Evolutionary conservation across 192 early-diverging fungal species (phyloP), one percentile per base, ranked within the genome.

Genomic region (Linnemannia zychae): DNA sequence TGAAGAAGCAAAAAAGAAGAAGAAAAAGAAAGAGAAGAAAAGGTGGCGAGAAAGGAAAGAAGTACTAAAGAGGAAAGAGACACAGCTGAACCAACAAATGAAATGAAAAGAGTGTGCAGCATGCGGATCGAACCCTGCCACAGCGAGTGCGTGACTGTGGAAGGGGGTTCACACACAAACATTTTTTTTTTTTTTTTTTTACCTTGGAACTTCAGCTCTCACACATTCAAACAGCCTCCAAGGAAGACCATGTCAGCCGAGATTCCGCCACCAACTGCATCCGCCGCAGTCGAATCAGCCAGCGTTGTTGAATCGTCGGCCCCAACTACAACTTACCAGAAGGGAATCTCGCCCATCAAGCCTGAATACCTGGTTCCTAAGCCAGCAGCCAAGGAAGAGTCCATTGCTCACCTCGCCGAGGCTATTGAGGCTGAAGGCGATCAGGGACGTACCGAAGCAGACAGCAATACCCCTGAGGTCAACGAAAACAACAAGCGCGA

Each of bases 401-500:
- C 83, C 20, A 57, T 85, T 17, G 72, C 83, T 17, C 57, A 63
- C 18, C 40, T 85, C 40, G 76, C 77, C 34, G 83, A 85, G 36
- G 74, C 74, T 20, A 65, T 85, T 24, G 83, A 85, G 36, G 47
- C 74, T 3, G 37, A 79, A 33, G 83, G 83, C 12, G 83, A 85
- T 57, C 53, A 79, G 33, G 83, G 83, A 18, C 60, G 83, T 16
- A 68, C 67, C 1, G 78, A 70, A 3, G 77, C 40, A 20, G 81
- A 57, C 4, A 40, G 60, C 16, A 67, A 72, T 20, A 44, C 48
- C 9, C 24, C 40, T 17, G 74, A 52, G 24, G 77, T 68, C 46
- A 82, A 82, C 74, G 60, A 71, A 22, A 85, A 85, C 44, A 85
- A 85, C 60, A 85, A 85, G 65, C 77, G 83, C 3, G 69, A 76